Evolutionary conservation across 2,329 filamentous ascomycete genomes (phyloP).

Genomic region (Colletotrichum sp.): DNA sequence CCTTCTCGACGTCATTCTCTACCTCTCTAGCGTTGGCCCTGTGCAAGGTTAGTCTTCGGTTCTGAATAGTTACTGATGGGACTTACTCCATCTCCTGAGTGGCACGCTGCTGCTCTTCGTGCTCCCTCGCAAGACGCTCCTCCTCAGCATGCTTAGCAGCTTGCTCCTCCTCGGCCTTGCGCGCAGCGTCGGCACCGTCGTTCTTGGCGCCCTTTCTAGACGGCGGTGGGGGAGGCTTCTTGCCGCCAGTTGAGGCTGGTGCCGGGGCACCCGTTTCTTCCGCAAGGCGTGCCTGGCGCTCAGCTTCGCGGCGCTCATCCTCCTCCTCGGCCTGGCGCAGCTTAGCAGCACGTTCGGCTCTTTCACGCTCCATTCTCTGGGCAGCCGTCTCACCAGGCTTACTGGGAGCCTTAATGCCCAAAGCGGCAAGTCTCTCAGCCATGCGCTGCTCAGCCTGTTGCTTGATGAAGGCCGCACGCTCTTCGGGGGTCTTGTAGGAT

Average conservation of each 20-base stretch:
- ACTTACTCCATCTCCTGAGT: slow-evolving; percentile 85
- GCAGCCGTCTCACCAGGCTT: slow-evolving; percentile 82
- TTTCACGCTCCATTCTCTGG: slow-evolving; percentile 88
- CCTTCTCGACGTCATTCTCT: slow-evolving; percentile 80
- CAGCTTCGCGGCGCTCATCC: slow-evolving; percentile 85
- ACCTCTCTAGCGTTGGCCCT: slow-evolving; percentile 78
- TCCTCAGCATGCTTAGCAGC: slow-evolving; percentile 67
- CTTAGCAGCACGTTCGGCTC: slow-evolving; percentile 85
- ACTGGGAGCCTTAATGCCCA: slow-evolving; percentile 84
- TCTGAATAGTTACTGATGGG: slow-evolving; percentile 17
- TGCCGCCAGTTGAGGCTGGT: slow-evolving; percentile 53
- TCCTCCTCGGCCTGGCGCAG: slow-evolving; percentile 92
- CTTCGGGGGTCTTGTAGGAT: slow-evolving; percentile 88
- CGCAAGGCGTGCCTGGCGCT: slow-evolving; percentile 82
- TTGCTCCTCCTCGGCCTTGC: slow-evolving; percentile 62
- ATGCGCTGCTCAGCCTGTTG: slow-evolving; percentile 97
- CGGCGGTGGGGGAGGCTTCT: slow-evolving; percentile 81
- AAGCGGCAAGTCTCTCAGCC: slow-evolving; percentile 91
- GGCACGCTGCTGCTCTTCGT: slow-evolving; percentile 76
- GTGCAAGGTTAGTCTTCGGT: slow-evolving; percentile 30
- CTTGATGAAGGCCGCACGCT: slow-evolving; percentile 94
- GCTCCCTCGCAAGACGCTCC: slow-evolving; percentile 71
- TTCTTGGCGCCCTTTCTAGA: slow-evolving; percentile 72
- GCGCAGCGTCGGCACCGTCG: slow-evolving; percentile 62
- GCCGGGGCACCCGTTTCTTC: slow-evolving; percentile 74